phyloP scores from a whole-genome alignment of 345 rosid species.

The Litchi chinensis region DNA sequence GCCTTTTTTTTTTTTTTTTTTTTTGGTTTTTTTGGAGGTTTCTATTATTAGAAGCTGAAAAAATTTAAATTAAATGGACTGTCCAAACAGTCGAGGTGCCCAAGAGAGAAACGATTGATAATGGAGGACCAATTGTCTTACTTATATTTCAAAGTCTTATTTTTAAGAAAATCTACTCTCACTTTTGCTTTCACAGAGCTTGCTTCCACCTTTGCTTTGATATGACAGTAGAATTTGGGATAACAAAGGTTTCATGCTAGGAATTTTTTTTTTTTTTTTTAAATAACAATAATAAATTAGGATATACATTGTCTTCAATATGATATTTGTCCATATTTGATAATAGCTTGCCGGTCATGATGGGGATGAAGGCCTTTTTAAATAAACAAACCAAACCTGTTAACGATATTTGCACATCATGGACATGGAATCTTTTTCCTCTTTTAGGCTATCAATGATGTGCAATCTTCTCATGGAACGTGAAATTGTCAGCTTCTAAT shows the following conservation, averaged over 20 bases:
- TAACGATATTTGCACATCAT: neutral
- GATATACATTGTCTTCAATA: neutral
- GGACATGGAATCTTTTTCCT: neutral
- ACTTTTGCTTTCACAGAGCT: neutral
- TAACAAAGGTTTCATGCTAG: neutral
- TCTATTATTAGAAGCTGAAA: neutral
- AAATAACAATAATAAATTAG: neutral
- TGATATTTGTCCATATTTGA: neutral
- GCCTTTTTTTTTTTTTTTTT: too few relatives aligned
- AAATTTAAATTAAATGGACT: neutral
- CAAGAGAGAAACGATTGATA: neutral
- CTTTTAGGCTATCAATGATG: neutral
- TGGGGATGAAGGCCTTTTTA: neutral
- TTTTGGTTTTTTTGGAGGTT: neutral
- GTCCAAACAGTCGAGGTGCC: too few relatives aligned
- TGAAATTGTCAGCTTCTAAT: too few relatives aligned
- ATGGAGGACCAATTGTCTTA: neutral
- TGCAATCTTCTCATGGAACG: neutral
- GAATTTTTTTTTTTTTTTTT: neutral
- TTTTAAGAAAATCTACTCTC: neutral
- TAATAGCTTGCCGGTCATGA: neutral
- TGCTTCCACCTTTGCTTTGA: neutral
- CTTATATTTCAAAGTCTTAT: neutral
- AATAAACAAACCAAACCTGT: neutral
- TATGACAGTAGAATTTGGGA: neutral